Base-by-base conservation (phyloP, 441 rosid species). In the Flueggea neowawraea region DNA sequence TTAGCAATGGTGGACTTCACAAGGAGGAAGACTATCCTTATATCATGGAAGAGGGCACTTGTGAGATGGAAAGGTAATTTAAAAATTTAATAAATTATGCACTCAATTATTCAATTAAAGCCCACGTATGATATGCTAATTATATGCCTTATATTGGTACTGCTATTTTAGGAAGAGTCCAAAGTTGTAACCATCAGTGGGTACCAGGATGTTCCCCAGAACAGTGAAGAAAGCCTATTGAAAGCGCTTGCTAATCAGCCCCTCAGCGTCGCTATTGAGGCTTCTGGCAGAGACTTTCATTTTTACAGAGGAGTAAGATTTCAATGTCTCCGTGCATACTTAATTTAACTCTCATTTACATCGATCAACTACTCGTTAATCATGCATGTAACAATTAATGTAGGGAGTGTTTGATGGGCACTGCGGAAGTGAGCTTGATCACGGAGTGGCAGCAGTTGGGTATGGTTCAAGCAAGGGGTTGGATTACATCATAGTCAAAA, bases 391-490 rank as follows among this genome's bases (percentile, higher is more conserved):
- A 12, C 12, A 36, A 17, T 44, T 58, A 31, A 64, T 78, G 73
- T 66, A 94, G 97, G 99, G 99, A 55, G 89, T 94, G 41, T 91
- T 82, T 53, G 82, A 89, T 58, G 96, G 99, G 17, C 70, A 63
- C n/a, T 95, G 99, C 75, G 97, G 97, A 65, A 84, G 86, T 10
- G 80, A 76, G 1, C 72, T 95, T 17, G 89, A 95, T 64, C 99
- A 89, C 12, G 97, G 97, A 53, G 99, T 95, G 52, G 80, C 96
- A 50, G 97, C 97, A 0, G 90, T 95, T 33, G 99, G 99, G 33
- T 95, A 91, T 15, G 97, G 95, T 60, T 73, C 99, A 57, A 62
- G 69, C 14, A 94, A 78, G 63, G 92, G 85, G 31, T 36, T 65
- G 15, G 96, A 91, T 67, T 91, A 86, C 71, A 74, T 94, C 16